Evolutionary conservation across 371 early-diverging fungal genomes (phyloP).

Genomic region (Circinella umbellata): DNA sequence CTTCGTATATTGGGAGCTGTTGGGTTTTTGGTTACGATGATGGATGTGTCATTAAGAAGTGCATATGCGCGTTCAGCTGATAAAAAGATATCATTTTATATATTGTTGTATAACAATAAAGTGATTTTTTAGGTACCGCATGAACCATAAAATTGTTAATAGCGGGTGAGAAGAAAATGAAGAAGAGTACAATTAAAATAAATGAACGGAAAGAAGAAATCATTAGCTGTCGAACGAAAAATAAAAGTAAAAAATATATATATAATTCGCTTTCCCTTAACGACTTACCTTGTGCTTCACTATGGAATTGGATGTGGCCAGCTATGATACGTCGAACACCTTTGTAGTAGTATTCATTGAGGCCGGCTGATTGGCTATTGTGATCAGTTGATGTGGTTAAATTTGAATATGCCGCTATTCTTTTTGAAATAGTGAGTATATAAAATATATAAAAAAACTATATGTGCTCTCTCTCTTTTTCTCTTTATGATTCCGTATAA

Average conservation of each 20-base stretch:
- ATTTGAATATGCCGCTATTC: constrained; percentile 1
- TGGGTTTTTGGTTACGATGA: background rate
- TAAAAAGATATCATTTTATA: too few species aligned
- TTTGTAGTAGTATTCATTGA: constrained; percentile 4
- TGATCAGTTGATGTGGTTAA: background rate
- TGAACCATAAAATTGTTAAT: too few species aligned
- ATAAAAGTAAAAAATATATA: too few species aligned
- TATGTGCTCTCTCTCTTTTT: too few species aligned
- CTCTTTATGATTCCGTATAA: too few species aligned
- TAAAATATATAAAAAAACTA: too few species aligned
- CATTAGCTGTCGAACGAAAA: background rate
- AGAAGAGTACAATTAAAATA: background rate
- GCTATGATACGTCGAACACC: constrained; percentile 8
- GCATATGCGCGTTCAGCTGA: constrained; percentile 17
- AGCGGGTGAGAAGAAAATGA: too few species aligned
- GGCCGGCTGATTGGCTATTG: constrained; percentile 8
- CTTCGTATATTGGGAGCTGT: background rate
- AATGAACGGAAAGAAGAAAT: background rate
- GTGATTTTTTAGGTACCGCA: background rate
- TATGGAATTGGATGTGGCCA: constrained; percentile 8
- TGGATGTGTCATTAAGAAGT: constrained; percentile 11
- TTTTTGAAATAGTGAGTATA: constrained; percentile 3
- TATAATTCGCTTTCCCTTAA: background rate
- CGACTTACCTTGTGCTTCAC: constrained; percentile 3
- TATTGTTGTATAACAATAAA: background rate